Evolutionary conservation across 495 filamentous ascomycete genomes (phyloP), one percentile per base, ranked within the genome.

Genomic region (Rusavskia elegans): DNA sequence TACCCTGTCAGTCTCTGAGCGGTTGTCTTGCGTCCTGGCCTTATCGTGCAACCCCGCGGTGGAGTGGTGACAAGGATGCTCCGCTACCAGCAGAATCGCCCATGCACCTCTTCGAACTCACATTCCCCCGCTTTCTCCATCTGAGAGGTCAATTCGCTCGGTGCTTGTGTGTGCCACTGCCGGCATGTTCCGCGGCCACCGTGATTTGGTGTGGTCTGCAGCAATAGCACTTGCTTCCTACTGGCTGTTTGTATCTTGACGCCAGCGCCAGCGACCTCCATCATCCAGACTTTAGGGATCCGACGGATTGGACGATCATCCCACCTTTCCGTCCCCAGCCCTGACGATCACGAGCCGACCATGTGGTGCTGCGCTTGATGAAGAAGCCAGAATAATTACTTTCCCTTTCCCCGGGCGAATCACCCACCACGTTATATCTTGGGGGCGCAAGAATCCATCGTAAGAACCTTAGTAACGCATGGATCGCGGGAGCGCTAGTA

Each of bases 361-460:
- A 19, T 23, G 41, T 45, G 41, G 41, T 19, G 41, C 16, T 16
- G 16, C 16, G 9, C 10, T 11, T 30, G 10, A 36, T 39, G 8
- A 27, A 11, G 13, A 45, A 17, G 39, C 44, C 45, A 9, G 41
- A 27, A 27, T 27, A 27, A 27, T 27, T 27, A 27, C 20, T 49
- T 29, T 52, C 45, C 48, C 45, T 53, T 58, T 64, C 60, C 53
- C 41, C 41, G 41, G 20, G 21, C 41, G 41, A 45, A 45, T 45
- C 41, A 45, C 25, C n/a, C n/a, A n/a, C n/a, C n/a, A n/a, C n/a
- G n/a, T n/a, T n/a, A n/a, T n/a, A n/a, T n/a, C n/a, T n/a, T n/a
- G n/a, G n/a, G n/a, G n/a, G n/a, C n/a, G n/a, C n/a, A n/a, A n/a
- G n/a, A n/a, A n/a, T n/a, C n/a, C n/a, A n/a, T n/a, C n/a, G n/a